phyloP scores from a whole-genome alignment of 768 basidiomycete species.

The Austroboletus festivus region DNA sequence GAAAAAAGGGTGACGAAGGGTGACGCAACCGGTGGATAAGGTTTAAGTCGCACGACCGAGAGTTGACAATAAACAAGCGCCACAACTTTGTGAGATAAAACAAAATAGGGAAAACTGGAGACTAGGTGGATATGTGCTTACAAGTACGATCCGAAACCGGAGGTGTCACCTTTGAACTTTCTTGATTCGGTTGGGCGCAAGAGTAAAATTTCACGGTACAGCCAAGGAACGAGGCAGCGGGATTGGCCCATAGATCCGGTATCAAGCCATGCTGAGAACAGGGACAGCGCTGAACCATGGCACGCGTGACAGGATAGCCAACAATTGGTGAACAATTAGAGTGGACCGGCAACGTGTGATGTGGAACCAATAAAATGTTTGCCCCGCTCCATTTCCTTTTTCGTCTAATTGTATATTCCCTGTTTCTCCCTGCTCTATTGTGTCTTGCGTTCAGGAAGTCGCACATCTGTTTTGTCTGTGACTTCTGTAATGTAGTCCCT shows the following conservation, averaged over 20 bases:
- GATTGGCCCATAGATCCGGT: conserved; percentile 24
- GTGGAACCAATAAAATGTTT: conserved; percentile 14
- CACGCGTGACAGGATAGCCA: conserved; percentile 6
- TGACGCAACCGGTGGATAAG: conserved; percentile 14
- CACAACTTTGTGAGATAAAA: conserved; percentile 11
- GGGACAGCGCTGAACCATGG: conserved; percentile 12
- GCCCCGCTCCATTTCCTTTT: conserved; percentile 29
- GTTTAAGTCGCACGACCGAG: conserved; percentile 18
- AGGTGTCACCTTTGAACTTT: conserved; percentile 28
- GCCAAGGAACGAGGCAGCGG: conserved; percentile 6
- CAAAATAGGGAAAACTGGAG: neutral
- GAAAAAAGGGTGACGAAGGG: neutral
- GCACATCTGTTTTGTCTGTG: conserved; percentile 19
- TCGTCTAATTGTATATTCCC: conserved; percentile 35
- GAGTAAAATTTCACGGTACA: conserved; percentile 16
- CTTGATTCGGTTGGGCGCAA: conserved; percentile 30
- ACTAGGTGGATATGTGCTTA: conserved; percentile 4
- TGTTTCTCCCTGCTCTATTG: conserved; percentile 34
- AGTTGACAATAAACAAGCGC: conserved; percentile 18
- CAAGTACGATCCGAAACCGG: conserved; percentile 20
- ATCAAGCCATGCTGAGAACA: conserved; percentile 14
- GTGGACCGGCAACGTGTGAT: conserved; percentile 23
- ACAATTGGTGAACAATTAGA: conserved; percentile 31
- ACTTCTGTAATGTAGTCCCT: conserved; percentile 30
- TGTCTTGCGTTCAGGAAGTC: conserved; percentile 29